Evolutionary conservation across 345 rosid genomes (phyloP).

Genomic region (Bruguiera parviflora): DNA sequence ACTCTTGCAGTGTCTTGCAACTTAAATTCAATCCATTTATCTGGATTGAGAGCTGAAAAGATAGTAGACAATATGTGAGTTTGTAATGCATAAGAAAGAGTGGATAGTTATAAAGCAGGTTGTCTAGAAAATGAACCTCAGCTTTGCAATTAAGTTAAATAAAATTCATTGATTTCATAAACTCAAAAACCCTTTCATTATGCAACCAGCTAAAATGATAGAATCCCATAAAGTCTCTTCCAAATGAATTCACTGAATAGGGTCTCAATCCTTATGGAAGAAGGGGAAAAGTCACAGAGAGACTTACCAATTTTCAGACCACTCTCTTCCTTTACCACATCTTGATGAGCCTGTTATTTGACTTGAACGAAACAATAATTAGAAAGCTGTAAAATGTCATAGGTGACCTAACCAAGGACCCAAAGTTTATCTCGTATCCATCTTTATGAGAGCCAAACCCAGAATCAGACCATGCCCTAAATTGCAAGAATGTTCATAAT

Average conservation of each 20-base stretch:
- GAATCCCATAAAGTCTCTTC: background rate
- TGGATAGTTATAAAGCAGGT: background rate
- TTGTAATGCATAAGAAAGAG: background rate
- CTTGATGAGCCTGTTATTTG: slow-evolving; percentile 60
- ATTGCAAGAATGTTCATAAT: background rate
- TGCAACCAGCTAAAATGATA: background rate
- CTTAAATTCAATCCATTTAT: slow-evolving; percentile 92
- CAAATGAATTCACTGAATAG: background rate
- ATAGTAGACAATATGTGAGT: slow-evolving; percentile 10
- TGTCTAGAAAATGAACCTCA: background rate
- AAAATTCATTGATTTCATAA: too few relatives aligned
- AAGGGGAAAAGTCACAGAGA: background rate
- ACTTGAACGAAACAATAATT: background rate
- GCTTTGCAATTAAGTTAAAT: too few relatives aligned
- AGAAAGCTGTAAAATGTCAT: slow-evolving; percentile 8
- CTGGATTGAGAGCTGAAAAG: slow-evolving; percentile 72
- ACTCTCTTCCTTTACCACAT: slow-evolving; percentile 51
- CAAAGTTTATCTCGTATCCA: background rate
- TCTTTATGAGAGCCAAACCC: background rate
- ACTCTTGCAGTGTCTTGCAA: slow-evolving; percentile 91
- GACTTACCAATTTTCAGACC: slow-evolving; percentile 61
- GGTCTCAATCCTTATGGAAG: background rate
- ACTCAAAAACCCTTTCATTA: too few relatives aligned
- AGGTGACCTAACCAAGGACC: background rate
- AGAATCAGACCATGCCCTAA: background rate